A percentile compares a stretch with the other conserved stretches of the same genome.
phyloP scores from a whole-genome alignment of 352 stramenopile species.

The Peronospora farinosa region DNA sequence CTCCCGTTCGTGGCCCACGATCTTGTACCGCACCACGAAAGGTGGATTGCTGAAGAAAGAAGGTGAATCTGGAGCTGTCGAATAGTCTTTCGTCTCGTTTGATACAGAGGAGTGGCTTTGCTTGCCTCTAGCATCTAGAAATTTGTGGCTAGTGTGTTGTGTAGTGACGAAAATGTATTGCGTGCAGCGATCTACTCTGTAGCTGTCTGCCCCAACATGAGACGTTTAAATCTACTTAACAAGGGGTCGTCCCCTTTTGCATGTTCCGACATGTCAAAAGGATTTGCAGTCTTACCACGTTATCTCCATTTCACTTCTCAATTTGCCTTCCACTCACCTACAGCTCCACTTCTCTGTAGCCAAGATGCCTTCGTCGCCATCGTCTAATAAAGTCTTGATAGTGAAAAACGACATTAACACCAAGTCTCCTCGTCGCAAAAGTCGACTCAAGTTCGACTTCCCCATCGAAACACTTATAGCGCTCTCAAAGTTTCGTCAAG shows the following conservation, averaged over 20 bases:
- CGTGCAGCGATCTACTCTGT: conserved; percentile 1
- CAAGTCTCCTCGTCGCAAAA: conserved; percentile 25
- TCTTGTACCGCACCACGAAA: background rate
- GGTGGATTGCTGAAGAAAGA: conserved; percentile 3
- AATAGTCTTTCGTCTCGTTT: conserved; percentile 13
- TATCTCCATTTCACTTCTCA: conserved; percentile 22
- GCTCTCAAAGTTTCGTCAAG: conserved; percentile 43
- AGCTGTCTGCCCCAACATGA: conserved; percentile 8
- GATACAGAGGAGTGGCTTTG: conserved; percentile 8
- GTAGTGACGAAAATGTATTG: background rate
- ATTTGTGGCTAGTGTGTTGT: conserved; percentile 6
- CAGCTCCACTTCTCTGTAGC: background rate
- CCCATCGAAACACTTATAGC: conserved; percentile 28
- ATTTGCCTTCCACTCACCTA: conserved; percentile 10
- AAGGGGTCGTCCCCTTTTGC: conserved; percentile 1
- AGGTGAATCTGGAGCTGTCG: conserved; percentile 14
- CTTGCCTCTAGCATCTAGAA: conserved; percentile 19
- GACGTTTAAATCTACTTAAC: conserved; percentile 4
- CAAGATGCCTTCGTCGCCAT: background rate
- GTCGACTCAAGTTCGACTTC: conserved; percentile 47
- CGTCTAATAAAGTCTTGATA: background rate
- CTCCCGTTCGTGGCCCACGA: conserved; percentile 4
- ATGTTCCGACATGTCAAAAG: conserved; percentile 1
- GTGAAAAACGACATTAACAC: background rate
- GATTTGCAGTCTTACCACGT: background rate